Conservation (phyloP, 2,329 filamentous ascomycete genomes). For the Xylariales sp. region DNA sequence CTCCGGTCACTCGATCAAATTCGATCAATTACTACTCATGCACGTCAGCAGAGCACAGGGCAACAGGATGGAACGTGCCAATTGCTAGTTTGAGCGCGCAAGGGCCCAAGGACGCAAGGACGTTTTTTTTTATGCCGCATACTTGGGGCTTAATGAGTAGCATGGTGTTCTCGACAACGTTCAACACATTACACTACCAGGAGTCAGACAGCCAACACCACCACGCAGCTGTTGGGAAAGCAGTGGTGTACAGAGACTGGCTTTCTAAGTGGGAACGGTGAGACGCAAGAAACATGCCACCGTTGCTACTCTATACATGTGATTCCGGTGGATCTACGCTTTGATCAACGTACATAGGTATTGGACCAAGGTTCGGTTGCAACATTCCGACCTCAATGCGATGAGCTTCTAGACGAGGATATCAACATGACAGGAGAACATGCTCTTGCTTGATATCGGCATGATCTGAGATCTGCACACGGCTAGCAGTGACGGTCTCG, state of each 20-base stretch:
- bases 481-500: background rate
- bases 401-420: background rate
- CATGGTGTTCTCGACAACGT: too few species aligned
- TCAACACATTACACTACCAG: background rate
- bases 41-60: slow-evolving; percentile 24
- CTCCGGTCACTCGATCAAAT: background rate
- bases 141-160: background rate
- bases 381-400: slow-evolving; percentile 12
- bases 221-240: background rate
- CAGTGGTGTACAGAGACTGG: too few species aligned
- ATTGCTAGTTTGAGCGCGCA: slow-evolving; percentile 12
- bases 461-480: background rate
- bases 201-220: background rate
- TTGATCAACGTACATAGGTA: background rate
- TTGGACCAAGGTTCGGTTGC: slow-evolving; percentile 18
- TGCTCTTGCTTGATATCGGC: slow-evolving; percentile 1
- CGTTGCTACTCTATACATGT: background rate
- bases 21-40: slow-evolving; percentile 14
- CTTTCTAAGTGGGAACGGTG: too few species aligned
- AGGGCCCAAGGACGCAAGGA: background rate
- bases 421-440: background rate
- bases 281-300: slow-evolving; percentile 17
- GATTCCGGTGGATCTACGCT: background rate
- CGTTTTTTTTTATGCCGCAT: background rate
- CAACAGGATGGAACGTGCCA: background rate